These are phyloP conservation scores for Maudiozyma humilis DNA, from an alignment of 1,139 yeast genomes.

Conservation along the genomic window DNA sequence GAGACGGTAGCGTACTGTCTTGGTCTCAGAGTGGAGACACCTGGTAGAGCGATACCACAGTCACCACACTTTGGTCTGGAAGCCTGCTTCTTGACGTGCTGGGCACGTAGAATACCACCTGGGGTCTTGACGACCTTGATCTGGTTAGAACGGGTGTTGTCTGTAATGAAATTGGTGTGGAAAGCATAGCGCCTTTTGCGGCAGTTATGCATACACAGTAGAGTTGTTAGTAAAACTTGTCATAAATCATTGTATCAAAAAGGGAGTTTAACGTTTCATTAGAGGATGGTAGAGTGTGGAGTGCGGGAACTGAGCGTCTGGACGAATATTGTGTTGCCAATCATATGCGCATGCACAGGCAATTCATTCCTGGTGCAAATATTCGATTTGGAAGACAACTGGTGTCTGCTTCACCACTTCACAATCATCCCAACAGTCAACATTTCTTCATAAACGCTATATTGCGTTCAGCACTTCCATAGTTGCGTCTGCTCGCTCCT, in stretches of 20 bases:
- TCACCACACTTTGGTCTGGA: slow-evolving; percentile 98
- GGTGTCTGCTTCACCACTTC: too few relatives aligned
- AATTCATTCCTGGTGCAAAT: too few relatives aligned
- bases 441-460: too few relatives aligned
- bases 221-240: slow-evolving; percentile 1
- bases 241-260: too few relatives aligned
- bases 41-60: slow-evolving; percentile 87
- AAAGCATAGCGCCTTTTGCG: not conserved
- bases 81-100: slow-evolving; percentile 92
- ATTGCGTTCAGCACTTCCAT: too few relatives aligned
- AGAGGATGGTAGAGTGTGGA: too few relatives aligned
- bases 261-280: too few relatives aligned
- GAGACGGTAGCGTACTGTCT: slow-evolving; percentile 92
- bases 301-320: too few relatives aligned
- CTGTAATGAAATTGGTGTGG: slow-evolving; percentile 31
- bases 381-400: too few relatives aligned
- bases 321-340: too few relatives aligned
- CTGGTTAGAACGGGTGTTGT: slow-evolving; percentile 99
- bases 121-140: slow-evolving; percentile 99
- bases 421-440: too few relatives aligned
- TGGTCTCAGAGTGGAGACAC: slow-evolving; percentile 93
- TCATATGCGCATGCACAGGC: too few relatives aligned
- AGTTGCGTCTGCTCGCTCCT: not conserved
- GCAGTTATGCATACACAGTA: slow-evolving; percentile 31
- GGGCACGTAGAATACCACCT: slow-evolving; percentile 97